A percentile compares a stretch with the other conserved stretches of the same genome.
phyloP scores from a whole-genome alignment of 352 stramenopile species.

The Globisporangium nagaii region DNA sequence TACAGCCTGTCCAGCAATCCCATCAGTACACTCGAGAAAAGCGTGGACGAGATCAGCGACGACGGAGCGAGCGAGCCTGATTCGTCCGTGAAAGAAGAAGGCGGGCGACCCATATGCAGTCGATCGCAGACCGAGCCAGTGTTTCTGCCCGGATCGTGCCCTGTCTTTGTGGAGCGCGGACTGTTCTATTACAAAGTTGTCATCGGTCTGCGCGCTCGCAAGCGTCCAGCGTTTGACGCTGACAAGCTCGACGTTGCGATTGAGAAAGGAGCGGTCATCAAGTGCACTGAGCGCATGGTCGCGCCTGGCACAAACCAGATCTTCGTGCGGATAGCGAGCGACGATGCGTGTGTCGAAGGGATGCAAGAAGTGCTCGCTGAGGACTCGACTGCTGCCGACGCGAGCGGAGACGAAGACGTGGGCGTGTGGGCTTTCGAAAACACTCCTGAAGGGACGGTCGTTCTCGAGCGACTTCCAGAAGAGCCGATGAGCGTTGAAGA shows the following conservation, averaged over 20 bases:
- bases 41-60: not conserved
- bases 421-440: conserved; percentile 69
- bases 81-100: not conserved
- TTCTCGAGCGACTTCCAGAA: conserved; percentile 58
- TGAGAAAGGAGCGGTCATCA: conserved; percentile 47
- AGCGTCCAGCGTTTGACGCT: conserved; percentile 38
- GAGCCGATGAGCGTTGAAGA: conserved; percentile 23
- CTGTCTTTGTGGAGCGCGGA: conserved; percentile 49
- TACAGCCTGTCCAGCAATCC: conserved; percentile 57
- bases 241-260: conserved; percentile 48
- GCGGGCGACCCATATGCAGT: not conserved
- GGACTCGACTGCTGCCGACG: not conserved
- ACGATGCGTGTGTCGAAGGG: conserved; percentile 2
- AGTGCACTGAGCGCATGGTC: conserved; percentile 45
- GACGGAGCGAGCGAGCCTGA: not conserved
- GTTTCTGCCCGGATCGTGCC: conserved; percentile 60
- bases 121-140: conserved; percentile 9
- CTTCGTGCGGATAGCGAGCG: conserved; percentile 37
- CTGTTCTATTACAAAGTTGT: conserved; percentile 65
- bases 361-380: conserved; percentile 9
- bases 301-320: conserved; percentile 57
- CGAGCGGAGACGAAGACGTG: conserved; percentile 23
- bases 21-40: conserved; percentile 52
- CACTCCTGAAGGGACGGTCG: conserved; percentile 43
- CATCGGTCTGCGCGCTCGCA: conserved; percentile 39